A percentile compares a stretch with the other conserved stretches of the same genome.
Evolutionary conservation across 176 grass and related monocot species (phyloP).

Genomic region (Lolium multiflorum): DNA sequence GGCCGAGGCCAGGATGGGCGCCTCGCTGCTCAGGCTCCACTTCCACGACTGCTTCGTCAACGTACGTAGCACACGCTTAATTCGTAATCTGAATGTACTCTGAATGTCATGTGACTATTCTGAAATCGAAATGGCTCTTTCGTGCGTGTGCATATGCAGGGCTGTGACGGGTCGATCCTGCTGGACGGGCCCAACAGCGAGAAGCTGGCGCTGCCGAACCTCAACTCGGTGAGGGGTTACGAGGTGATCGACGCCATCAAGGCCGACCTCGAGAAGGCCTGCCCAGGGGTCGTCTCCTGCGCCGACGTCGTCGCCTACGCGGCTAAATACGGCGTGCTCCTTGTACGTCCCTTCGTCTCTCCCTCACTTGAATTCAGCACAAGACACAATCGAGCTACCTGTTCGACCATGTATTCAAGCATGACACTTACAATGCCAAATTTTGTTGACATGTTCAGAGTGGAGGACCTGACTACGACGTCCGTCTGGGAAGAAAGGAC

Average conservation of each 20-base stretch:
- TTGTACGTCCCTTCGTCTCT: slow-evolving; percentile 36
- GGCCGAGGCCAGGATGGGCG: slow-evolving; percentile 67
- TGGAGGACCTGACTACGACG: slow-evolving; percentile 58
- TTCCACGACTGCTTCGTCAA: slow-evolving; percentile 98
- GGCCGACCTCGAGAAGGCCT: slow-evolving; percentile 65
- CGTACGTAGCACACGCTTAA: slow-evolving; percentile 20
- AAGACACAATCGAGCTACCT: too few relatives aligned
- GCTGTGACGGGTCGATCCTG: slow-evolving; percentile 78
- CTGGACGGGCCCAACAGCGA: slow-evolving; percentile 70
- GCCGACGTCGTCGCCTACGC: slow-evolving; percentile 72
- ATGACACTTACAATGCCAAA: background rate
- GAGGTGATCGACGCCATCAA: slow-evolving; percentile 79
- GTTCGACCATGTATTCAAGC: too few relatives aligned
- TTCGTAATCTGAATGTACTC: too few relatives aligned
- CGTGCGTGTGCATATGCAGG: slow-evolving; percentile 42
- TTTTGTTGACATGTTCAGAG: slow-evolving; percentile 47
- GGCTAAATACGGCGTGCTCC: slow-evolving; percentile 62
- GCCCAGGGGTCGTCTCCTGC: slow-evolving; percentile 69
- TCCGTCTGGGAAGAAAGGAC: slow-evolving; percentile 67
- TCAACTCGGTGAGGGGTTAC: slow-evolving; percentile 72
- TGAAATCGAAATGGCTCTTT: background rate
- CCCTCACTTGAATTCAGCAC: too few relatives aligned
- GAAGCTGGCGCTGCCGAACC: slow-evolving; percentile 65
- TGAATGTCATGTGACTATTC: background rate
- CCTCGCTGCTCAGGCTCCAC: slow-evolving; percentile 82